Evolutionary conservation across 257 asterid species (phyloP).

Genomic region (Ballota nigra): DNA sequence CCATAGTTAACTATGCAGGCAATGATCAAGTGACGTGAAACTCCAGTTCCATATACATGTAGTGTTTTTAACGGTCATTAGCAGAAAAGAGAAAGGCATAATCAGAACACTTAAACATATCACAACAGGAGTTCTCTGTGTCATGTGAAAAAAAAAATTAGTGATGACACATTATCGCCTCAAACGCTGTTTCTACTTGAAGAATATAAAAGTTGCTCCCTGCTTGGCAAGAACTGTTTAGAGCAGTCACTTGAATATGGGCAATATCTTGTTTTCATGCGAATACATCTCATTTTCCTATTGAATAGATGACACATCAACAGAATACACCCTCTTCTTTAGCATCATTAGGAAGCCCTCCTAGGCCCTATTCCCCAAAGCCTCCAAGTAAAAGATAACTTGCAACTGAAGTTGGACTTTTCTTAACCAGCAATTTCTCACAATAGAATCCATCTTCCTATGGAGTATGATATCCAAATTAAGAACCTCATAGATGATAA

Average conservation of each 20-base stretch:
- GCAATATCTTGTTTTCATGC: background rate
- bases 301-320: background rate
- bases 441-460: background rate
- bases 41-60: background rate
- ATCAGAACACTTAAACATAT: background rate
- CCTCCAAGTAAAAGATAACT: background rate
- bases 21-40: background rate
- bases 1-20: background rate
- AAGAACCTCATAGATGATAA: background rate
- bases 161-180: background rate
- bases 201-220: background rate
- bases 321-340: background rate
- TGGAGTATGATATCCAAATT: background rate
- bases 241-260: background rate
- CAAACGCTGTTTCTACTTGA: background rate
- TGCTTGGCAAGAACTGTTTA: background rate
- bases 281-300: background rate
- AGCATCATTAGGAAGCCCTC: background rate
- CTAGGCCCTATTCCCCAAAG: background rate
- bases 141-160: background rate
- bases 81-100: background rate
- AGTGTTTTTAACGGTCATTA: background rate
- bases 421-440: background rate
- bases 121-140: background rate
- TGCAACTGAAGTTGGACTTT: background rate